These are phyloP conservation scores for Obba rivulosa DNA, from an alignment of 768 basidiomycete genomes.

Conservation along the genomic window DNA sequence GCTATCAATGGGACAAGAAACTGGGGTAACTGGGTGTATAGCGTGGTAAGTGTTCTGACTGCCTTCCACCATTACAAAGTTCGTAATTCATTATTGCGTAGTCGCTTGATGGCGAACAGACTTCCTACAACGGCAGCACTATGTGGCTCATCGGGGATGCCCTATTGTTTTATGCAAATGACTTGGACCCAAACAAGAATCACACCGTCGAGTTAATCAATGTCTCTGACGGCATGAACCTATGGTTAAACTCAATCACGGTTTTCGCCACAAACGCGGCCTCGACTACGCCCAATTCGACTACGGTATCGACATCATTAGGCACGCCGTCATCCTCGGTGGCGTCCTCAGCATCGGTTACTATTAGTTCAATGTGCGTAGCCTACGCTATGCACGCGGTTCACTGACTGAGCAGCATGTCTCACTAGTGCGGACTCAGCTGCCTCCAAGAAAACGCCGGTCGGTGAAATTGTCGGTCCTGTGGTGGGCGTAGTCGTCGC, in stretches of 20 bases:
- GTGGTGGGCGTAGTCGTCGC: conserved; percentile 11
- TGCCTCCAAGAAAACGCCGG: conserved; percentile 5
- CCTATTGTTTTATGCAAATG: conserved; percentile 58
- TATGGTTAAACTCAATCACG: conserved; percentile 17
- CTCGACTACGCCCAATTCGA: too few species aligned
- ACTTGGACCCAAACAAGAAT: conserved; percentile 40
- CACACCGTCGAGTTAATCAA: conserved; percentile 55
- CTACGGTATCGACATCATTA: too few species aligned
- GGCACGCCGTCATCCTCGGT: not conserved
- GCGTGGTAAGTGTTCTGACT: conserved; percentile 15
- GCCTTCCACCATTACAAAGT: conserved; percentile 35
- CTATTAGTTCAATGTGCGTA: not conserved
- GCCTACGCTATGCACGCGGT: too few species aligned
- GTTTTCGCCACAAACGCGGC: not conserved
- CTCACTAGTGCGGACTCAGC: not conserved
- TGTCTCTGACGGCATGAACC: conserved; percentile 28
- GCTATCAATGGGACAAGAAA: conserved; percentile 12
- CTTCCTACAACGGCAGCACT: conserved; percentile 44
- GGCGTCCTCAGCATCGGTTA: not conserved
- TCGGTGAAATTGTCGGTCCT: conserved; percentile 14
- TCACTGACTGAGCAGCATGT: not conserved
- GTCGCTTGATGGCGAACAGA: conserved; percentile 33
- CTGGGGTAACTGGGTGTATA: conserved; percentile 21
- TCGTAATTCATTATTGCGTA: conserved; percentile 45
- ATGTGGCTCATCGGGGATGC: conserved; percentile 30